Conservation (phyloP, 2,329 filamentous ascomycete species). For the Diplodia intermedia region DNA sequence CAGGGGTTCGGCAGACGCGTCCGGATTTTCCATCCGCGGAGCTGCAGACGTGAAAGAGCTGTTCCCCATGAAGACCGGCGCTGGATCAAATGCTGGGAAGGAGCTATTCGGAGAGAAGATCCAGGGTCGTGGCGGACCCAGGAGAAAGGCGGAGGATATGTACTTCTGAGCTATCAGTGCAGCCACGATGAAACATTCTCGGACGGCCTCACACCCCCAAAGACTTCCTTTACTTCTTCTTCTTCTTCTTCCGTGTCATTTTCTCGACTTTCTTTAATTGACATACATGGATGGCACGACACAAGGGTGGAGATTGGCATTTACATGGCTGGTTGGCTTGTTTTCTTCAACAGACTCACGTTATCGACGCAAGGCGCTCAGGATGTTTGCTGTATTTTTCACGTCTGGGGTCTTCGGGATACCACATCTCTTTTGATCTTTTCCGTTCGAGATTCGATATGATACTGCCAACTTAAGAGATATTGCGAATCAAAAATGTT, state of each 20-base stretch:
- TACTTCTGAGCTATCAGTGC: constrained; percentile 33
- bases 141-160: constrained; percentile 41
- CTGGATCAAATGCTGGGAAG: constrained; percentile 38
- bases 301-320: neutral
- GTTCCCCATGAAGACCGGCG: constrained; percentile 33
- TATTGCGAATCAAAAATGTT: neutral
- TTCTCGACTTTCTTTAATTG: constrained; percentile 17
- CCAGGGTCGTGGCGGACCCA: constrained; percentile 40
- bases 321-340: constrained; percentile 10
- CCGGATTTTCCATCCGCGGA: constrained; percentile 43
- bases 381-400: constrained; percentile 19
- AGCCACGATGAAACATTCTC: neutral
- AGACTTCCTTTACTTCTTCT: neutral
- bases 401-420: constrained; percentile 18
- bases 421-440: constrained; percentile 10
- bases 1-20: constrained; percentile 27
- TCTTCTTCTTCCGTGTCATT: neutral
- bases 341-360: constrained; percentile 1
- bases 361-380: constrained; percentile 21
- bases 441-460: neutral
- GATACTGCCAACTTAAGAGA: neutral
- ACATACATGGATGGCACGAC: neutral
- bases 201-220: too few species aligned
- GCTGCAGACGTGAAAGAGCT: constrained; percentile 33
- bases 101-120: constrained; percentile 45